Percentiles rank a stretch among this genome's conserved stretches.
Evolutionary conservation across 306 rosid species (phyloP).

Genomic region (Vigna mungo): DNA sequence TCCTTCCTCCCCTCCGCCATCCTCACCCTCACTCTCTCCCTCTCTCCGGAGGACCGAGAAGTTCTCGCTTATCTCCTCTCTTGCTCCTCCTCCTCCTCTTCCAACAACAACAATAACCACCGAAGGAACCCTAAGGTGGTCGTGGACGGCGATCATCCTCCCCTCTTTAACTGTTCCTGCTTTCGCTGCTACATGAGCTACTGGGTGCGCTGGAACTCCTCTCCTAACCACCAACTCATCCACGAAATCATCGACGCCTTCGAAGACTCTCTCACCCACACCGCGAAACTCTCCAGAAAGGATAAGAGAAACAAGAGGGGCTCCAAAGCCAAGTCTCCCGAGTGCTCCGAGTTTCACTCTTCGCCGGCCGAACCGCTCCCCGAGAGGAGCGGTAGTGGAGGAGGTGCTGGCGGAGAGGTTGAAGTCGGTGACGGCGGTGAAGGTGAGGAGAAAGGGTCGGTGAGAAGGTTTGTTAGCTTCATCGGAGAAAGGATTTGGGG

Average conservation of each 20-base stretch:
- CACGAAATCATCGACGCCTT: constrained; percentile 81
- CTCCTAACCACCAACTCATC: constrained; percentile 78
- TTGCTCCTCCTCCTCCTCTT: constrained; percentile 65
- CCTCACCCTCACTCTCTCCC: constrained; percentile 69
- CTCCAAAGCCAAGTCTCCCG: constrained; percentile 28
- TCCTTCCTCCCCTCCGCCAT: constrained; percentile 83
- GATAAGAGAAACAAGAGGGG: constrained; percentile 60
- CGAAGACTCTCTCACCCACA: constrained; percentile 62
- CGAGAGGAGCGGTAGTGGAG: constrained; percentile 15
- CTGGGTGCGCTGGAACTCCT: constrained; percentile 89
- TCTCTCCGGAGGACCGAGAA: constrained; percentile 73
- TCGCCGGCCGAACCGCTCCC: constrained; percentile 41
- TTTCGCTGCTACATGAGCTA: constrained; percentile 82
- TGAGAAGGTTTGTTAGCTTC: constrained; percentile 73
- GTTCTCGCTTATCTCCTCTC: constrained; percentile 81
- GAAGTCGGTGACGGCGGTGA: constrained; percentile 12
- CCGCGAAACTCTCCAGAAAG: constrained; percentile 49
- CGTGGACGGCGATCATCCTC: constrained; percentile 59
- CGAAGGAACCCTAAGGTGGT: constrained; percentile 38
- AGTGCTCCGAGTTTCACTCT: constrained; percentile 42
- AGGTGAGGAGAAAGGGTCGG: constrained; percentile 61
- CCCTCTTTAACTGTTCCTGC: constrained; percentile 75
- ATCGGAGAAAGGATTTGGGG: constrained; percentile 87
- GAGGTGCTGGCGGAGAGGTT: background rate
- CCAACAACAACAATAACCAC: background rate